Percentiles rank a stretch among this genome's conserved stretches.
These are phyloP conservation scores for Kodamaea sagamina DNA, from an alignment of 805 yeast species.

Conservation along the genomic window DNA sequence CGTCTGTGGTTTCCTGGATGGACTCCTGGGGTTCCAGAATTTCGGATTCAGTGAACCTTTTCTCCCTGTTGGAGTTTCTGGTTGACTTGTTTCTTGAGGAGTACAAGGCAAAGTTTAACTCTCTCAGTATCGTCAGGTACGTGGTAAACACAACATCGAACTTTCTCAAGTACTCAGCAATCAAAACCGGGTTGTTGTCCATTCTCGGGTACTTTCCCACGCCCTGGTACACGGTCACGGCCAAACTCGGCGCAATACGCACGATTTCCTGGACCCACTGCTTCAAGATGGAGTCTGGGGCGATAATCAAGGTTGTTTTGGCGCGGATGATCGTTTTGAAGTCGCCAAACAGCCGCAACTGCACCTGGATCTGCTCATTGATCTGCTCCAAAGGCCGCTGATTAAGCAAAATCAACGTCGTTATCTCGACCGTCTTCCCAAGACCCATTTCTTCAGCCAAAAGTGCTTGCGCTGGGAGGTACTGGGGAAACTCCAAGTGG, in stretches of 20 bases:
- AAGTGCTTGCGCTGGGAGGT: conserved; percentile 59
- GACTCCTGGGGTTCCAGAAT: too few species aligned
- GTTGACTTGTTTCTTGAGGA: conserved; percentile 58
- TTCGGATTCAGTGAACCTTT: background rate
- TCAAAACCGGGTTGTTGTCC: conserved; percentile 35
- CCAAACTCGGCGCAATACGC: conserved; percentile 58
- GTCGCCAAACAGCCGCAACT: conserved; percentile 39
- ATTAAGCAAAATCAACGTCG: conserved; percentile 64
- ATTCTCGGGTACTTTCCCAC: conserved; percentile 28
- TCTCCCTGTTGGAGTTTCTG: conserved; percentile 36
- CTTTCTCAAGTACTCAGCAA: conserved; percentile 56
- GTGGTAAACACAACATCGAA: conserved; percentile 83
- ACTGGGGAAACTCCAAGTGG: conserved; percentile 15
- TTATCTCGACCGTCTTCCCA: conserved; percentile 89
- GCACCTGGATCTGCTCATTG: conserved; percentile 29
- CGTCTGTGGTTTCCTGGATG: too few species aligned
- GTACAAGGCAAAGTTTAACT: conserved; percentile 76
- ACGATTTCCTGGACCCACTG: conserved; percentile 86
- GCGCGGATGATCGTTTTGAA: conserved; percentile 50
- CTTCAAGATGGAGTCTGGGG: conserved; percentile 78
- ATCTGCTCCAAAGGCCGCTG: conserved; percentile 46
- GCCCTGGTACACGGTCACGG: conserved; percentile 67
- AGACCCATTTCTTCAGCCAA: conserved; percentile 96
- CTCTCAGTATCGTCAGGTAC: conserved; percentile 68
- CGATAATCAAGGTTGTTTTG: conserved; percentile 77